A percentile compares a stretch with the other conserved stretches of the same genome.
Conservation (phyloP, 805 yeast genomes). For the Millerago galiae region DNA sequence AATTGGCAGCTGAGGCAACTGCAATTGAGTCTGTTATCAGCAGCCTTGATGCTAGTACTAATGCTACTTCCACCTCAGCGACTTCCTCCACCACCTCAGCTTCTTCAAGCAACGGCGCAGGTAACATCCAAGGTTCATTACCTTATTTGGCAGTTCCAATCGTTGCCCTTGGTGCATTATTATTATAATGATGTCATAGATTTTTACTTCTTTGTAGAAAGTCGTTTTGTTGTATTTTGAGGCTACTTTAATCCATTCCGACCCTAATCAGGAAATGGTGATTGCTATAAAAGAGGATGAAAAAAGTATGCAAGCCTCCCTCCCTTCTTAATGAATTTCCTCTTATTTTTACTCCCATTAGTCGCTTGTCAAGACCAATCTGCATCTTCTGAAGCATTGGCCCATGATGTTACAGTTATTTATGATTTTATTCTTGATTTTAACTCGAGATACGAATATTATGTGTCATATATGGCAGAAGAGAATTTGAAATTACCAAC, state of each 20-base stretch:
- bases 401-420: constrained; percentile 16
- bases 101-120: too few species aligned
- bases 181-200: constrained; percentile 11
- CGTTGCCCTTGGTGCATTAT: constrained; percentile 15
- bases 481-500: constrained; percentile 28
- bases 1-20: constrained; percentile 10
- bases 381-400: constrained; percentile 19
- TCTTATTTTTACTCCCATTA: neutral
- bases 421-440: constrained; percentile 19
- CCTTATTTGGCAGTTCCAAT: constrained; percentile 15
- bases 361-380: constrained; percentile 5
- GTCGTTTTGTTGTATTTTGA: too few species aligned
- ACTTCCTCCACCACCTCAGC: neutral
- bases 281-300: neutral
- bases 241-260: constrained; percentile 10
- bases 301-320: neutral
- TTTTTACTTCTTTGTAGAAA: too few species aligned
- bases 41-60: neutral
- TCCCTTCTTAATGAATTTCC: neutral
- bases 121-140: constrained; percentile 8
- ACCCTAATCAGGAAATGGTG: constrained; percentile 10
- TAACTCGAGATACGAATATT: constrained; percentile 10
- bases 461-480: constrained; percentile 18
- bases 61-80: constrained; percentile 2
- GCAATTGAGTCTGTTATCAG: neutral